Percentiles rank a stretch among this genome's conserved stretches.
Conservation (phyloP, 2,329 filamentous ascomycete genomes). For the Phialocephala subalpina region DNA sequence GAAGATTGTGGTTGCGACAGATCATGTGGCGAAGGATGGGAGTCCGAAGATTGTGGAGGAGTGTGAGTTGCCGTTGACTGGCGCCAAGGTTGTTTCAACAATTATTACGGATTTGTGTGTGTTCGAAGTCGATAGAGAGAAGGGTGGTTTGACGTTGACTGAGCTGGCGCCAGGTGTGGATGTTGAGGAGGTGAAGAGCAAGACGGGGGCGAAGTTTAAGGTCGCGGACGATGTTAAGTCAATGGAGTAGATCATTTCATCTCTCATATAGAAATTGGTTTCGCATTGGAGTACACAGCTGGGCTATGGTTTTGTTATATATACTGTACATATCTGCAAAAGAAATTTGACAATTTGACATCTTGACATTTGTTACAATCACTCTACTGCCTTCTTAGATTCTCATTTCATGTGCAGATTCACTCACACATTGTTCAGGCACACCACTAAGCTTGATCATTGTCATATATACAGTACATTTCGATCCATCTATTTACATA, state of each 20-base stretch:
- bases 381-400: not conserved
- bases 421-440: not conserved
- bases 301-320: not conserved
- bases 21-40: slow-evolving; percentile 75
- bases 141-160: slow-evolving; percentile 70
- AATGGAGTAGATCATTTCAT: slow-evolving; percentile 46
- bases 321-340: slow-evolving; percentile 4
- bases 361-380: not conserved
- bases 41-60: slow-evolving; percentile 70
- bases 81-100: slow-evolving; percentile 71
- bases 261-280: not conserved
- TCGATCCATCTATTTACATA: slow-evolving; percentile 5
- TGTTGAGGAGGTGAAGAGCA: slow-evolving; percentile 72
- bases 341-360: too few relatives aligned
- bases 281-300: not conserved
- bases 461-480: slow-evolving; percentile 4
- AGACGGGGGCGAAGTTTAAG: slow-evolving; percentile 74
- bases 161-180: slow-evolving; percentile 75
- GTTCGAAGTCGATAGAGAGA: slow-evolving; percentile 70
- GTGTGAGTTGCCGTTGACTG: slow-evolving; percentile 71
- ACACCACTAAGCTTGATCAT: not conserved
- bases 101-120: slow-evolving; percentile 80
- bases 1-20: slow-evolving; percentile 76
- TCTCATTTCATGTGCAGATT: not conserved
- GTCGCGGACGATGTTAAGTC: slow-evolving; percentile 65